Base-by-base conservation (phyloP, 2,329 filamentous ascomycete genomes). In the Ophioceras dolichostomum region DNA sequence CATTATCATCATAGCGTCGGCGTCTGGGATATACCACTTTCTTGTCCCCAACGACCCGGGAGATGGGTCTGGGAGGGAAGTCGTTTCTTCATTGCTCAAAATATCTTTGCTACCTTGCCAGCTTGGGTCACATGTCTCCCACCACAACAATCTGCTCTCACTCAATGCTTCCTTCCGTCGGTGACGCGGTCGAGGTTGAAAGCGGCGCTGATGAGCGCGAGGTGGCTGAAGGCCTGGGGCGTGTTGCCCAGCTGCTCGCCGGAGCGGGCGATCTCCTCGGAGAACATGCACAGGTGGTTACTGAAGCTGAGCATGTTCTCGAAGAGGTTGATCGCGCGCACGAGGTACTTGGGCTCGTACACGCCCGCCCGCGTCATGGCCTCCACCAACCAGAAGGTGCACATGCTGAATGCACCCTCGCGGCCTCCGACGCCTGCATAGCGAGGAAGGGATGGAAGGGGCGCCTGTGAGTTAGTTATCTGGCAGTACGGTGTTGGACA, bases 311-410 rank as follows among this genome's bases (percentile, higher is more conserved):
- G 63, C 67, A 86, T 83, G 49, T 84, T 85, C 57, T 87, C 81
- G 47, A 87, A 87, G 30, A 85, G 64, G 45, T 72, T 79, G 45
- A 83, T 67, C 6, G 82, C 73, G 10, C 67, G 62, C 10, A 62
- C 54, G 16, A 79, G 60, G 46, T 83, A 82, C 44, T 72, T 76
- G n/a, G 64, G 62, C 45, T 83, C 75, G 53, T 81, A 79, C 34
- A 66, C 60, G 46, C 70, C 61, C 45, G 80, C 80, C 22, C 82
- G 68, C 21, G 80, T 83, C 58, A 87, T 68, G 18, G 82, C 80
- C 57, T 87, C 83, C 10, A 87, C 79, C 1, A 86, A 71, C 83
- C 83, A 87, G 54, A 87, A 87, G 1, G 81, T 87, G 51, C 81
- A 85, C 80, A 87, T 86, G 49, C 71, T 77, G 52, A 87, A 87